Conservation (phyloP, 2,329 filamentous ascomycete genomes). For the Aspergillus caelatus region DNA sequence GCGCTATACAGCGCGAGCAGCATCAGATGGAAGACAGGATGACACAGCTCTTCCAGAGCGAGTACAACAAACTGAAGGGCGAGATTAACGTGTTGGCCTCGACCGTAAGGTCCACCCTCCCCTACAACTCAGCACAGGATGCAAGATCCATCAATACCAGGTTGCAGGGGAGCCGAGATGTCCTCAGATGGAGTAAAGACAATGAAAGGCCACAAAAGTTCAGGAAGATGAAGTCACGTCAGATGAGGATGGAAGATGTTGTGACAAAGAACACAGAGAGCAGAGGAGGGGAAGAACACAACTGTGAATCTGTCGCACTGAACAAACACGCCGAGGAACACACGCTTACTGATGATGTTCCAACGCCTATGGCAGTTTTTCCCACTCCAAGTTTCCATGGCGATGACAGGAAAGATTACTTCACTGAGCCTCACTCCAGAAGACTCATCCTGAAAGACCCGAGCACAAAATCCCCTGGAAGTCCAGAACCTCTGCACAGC, state of each 20-base stretch:
- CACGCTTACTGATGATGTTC: constrained; percentile 5
- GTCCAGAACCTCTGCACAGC: neutral
- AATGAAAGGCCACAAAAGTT: neutral
- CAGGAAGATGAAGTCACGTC: neutral
- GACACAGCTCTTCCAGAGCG: constrained; percentile 12
- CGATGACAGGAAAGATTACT: neutral
- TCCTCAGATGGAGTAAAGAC: neutral
- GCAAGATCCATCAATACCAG: neutral
- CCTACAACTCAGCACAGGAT: constrained; percentile 3
- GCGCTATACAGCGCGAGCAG: constrained; percentile 13
- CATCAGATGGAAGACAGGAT: constrained; percentile 17
- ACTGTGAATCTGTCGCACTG: constrained; percentile 8
- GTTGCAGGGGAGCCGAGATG: constrained; percentile 4
- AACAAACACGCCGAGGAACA: constrained; percentile 10
- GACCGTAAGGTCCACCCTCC: neutral
- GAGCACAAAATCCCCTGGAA: constrained; percentile 9
- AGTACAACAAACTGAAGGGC: constrained; percentile 16
- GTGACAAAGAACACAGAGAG: neutral
- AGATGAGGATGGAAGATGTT: neutral
- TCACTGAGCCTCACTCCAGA: neutral
- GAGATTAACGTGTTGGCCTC: constrained; percentile 15
- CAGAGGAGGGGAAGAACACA: neutral
- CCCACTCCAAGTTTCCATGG: neutral
- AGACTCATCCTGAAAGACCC: constrained; percentile 4
- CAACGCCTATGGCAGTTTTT: constrained; percentile 3